Evolutionary conservation across 805 yeast species (phyloP).

Genomic region (Yarrowia porcina): DNA sequence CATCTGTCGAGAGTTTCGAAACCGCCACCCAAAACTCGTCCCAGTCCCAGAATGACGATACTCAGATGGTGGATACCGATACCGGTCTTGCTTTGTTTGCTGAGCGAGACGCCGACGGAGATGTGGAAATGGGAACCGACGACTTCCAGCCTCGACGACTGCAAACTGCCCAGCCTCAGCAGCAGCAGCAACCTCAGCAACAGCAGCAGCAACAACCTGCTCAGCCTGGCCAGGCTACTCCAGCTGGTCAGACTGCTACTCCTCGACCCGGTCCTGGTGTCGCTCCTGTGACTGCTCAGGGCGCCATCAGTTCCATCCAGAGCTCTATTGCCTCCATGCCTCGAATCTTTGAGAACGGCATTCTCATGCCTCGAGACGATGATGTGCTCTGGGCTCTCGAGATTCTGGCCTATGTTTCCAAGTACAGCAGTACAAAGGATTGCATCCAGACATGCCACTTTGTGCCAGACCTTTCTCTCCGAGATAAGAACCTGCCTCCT

Average conservation of each 20-base stretch:
- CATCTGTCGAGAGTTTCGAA: neutral
- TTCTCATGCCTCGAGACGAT: constrained; percentile 84
- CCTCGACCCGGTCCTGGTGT: constrained; percentile 18
- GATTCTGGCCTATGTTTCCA: constrained; percentile 86
- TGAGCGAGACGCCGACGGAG: constrained; percentile 17
- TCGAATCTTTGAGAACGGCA: constrained; percentile 59
- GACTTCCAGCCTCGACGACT: neutral
- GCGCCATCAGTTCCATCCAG: constrained; percentile 15
- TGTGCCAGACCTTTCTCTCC: constrained; percentile 61
- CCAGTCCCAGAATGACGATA: constrained; percentile 7
- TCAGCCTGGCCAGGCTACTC: neutral
- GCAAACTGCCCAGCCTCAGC: neutral
- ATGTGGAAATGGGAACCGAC: constrained; percentile 6
- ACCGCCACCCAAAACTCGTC: neutral
- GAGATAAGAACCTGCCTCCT: constrained; percentile 35
- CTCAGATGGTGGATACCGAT: neutral
- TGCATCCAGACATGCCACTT: constrained; percentile 71
- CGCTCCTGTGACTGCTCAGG: constrained; percentile 20
- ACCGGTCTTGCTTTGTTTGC: constrained; percentile 5
- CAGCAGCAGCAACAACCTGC: neutral
- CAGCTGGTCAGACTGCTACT: neutral
- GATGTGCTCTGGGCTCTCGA: constrained; percentile 94
- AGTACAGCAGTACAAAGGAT: constrained; percentile 76
- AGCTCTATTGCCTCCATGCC: constrained; percentile 38
- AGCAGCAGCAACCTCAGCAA: neutral